A percentile compares a stretch with the other conserved stretches of the same genome.
phyloP scores from a whole-genome alignment of 1,139 yeast species.

The Suhomyces yuchorum region DNA sequence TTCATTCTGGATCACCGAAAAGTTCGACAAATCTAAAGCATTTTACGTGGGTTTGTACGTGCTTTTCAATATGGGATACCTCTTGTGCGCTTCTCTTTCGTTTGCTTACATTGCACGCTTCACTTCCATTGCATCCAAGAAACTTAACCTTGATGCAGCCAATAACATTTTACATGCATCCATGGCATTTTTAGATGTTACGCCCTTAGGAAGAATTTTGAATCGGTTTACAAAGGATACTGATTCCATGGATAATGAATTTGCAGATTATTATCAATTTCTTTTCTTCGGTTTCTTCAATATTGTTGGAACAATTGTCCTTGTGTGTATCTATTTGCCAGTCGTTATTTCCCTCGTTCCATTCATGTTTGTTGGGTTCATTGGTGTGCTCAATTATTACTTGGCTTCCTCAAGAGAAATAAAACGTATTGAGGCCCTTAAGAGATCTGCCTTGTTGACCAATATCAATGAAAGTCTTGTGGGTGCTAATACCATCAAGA shows the following conservation, averaged over 20 bases:
- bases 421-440: constrained; percentile 76
- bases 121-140: constrained; percentile 44
- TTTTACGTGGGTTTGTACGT: constrained; percentile 76
- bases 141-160: constrained; percentile 43
- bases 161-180: constrained; percentile 53
- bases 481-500: constrained; percentile 72
- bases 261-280: constrained; percentile 55
- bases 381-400: constrained; percentile 47
- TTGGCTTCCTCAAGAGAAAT: constrained; percentile 76
- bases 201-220: constrained; percentile 67
- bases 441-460: constrained; percentile 74
- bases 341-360: constrained; percentile 51
- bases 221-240: constrained; percentile 80
- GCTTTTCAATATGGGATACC: constrained; percentile 49
- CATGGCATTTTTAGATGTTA: constrained; percentile 60
- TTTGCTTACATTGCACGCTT: constrained; percentile 52
- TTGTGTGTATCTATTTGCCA: constrained; percentile 74
- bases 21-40: constrained; percentile 49
- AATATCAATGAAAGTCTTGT: constrained; percentile 74
- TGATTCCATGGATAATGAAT: constrained; percentile 76
- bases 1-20: constrained; percentile 74
- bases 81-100: constrained; percentile 38
- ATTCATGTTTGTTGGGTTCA: constrained; percentile 35
- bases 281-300: constrained; percentile 49
- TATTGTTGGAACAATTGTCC: constrained; percentile 61